Evolutionary conservation across 2,329 filamentous ascomycete genomes (phyloP), one percentile per base, ranked within the genome.

Genomic region (Didymellaceae sp.): DNA sequence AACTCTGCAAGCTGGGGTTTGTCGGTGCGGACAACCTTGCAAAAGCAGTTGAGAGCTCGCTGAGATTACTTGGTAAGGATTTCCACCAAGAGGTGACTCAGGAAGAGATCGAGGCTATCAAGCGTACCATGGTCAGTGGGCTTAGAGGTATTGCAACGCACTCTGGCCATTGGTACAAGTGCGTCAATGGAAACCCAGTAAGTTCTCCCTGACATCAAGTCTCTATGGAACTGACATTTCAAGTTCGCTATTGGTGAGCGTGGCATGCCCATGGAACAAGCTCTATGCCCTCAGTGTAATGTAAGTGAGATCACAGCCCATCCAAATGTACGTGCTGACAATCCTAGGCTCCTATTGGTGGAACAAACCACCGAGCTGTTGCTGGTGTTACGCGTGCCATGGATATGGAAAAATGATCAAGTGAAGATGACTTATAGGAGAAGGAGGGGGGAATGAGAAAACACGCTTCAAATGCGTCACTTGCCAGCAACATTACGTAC

Each of bases 191-290:
- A 2, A 82, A 86, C 62, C 80, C 82, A 2, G 74, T 75, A 65
- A 50, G 62, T 40, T 9, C 17, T 14, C 26, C 26, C 26, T 4
- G 7, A 33, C 8, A 18, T 1, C 17, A 14, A 34, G 17, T 20
- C n/a, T 20, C 17, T 10, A 5, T 7, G 11, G 6, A 20, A 11
- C 32, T 20, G 3, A 10, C 32, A 4, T 8, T 13, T 13, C 13
- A 7, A 67, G 57, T 80, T 89, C 56, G 83, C 84, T 0, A 77
- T 88, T 24, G 85, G 85, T 1, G 83, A 88, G 52, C 88, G 86
- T 60, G 86, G 86, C 1, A 82, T 84, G 78, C 82, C 86, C 0
- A 86, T 87, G 83, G 54, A 89, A 65, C 45, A 62, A 14, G 79
- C 85, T 1, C 67, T 67, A 2, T 90, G 87, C 57, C 85, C 86